phyloP scores from a whole-genome alignment of 2,329 filamentous ascomycete genomes.

The Emmonsiellopsis sp. region DNA sequence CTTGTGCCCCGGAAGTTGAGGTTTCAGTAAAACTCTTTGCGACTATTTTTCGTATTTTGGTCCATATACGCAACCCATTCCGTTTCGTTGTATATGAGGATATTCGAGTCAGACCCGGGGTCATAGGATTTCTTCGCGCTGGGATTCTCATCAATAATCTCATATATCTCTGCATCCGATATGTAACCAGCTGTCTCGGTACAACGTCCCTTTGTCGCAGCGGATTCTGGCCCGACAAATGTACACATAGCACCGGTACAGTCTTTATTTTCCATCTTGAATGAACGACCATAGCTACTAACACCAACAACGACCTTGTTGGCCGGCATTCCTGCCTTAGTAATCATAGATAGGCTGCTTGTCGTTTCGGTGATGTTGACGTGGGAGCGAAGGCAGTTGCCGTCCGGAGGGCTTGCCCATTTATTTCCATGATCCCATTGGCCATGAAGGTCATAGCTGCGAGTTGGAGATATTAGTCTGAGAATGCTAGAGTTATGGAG shows the following conservation, averaged over 20 bases:
- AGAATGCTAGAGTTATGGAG: too few relatives aligned
- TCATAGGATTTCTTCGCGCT: conserved; percentile 5
- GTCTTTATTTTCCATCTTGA: conserved; percentile 21
- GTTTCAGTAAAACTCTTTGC: conserved; percentile 12
- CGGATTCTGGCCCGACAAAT: conserved; percentile 23
- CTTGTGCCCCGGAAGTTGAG: conserved; percentile 20
- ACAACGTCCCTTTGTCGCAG: conserved; percentile 25
- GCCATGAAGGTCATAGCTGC: conserved; percentile 23
- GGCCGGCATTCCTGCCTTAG: conserved; percentile 28
- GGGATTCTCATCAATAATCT: conserved; percentile 17
- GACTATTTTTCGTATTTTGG: conserved; percentile 14
- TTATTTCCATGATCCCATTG: conserved; percentile 18
- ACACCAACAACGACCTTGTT: conserved; percentile 26
- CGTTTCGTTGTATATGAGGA: conserved; percentile 24
- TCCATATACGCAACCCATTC: conserved; percentile 28
- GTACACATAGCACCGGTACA: conserved; percentile 25
- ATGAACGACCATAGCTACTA: conserved; percentile 27
- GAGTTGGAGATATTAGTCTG: not conserved
- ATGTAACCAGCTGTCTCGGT: conserved; percentile 33
- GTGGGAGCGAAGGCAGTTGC: conserved; percentile 28
- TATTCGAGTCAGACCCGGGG: conserved; percentile 11
- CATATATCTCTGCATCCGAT: conserved; percentile 30
- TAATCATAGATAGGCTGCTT: conserved; percentile 25
- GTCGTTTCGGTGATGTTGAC: conserved; percentile 32
- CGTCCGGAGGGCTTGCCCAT: conserved; percentile 7